Evolutionary conservation across 805 yeast genomes (phyloP), one percentile per base, ranked within the genome.

Genomic region (Spathaspora girioi): DNA sequence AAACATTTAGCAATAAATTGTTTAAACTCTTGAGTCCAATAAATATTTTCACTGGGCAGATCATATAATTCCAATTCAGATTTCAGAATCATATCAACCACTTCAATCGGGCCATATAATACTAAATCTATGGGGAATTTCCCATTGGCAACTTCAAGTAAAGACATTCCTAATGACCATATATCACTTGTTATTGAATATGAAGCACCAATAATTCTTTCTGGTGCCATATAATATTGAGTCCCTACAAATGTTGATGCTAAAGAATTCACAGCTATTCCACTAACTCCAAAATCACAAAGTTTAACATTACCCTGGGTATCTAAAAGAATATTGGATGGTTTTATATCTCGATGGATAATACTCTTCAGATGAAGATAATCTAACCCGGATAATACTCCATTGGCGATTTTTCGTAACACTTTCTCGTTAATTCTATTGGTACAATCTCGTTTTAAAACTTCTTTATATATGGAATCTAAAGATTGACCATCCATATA

Each of bases 231-330:
- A 68, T 94, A 94, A 65, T 89, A 93, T 10, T 96, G 92, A 0
- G 99, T 94, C 1, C 99, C 99, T 0, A 97, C 94, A 64, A 92
- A 94, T 0, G 99, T 94, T 1, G 97, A 89, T 1, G 98, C 98
- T 45, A 94, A 74, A 0, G 97, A 90, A 67, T 94, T 87, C 31
- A 93, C 97, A 17, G 94, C 97, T 63, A 90, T 97, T 10, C 99
- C 99, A 63, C 96, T 86, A 26, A 94, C 99, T 18, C 99, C 99
- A 72, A 94, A 94, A 70, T 94, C 99, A 70, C 98, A 93, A 48
- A 94, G 73, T 66, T 94, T 94, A 48, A 93, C 92, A 62, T 87
- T 85, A 2, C 99, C 99, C 17, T 73, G 59, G 3, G 70, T 65
- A 63, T 89, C 92, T 23, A 94, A 69, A 51, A 94, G 69, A 50